Base-by-base conservation (phyloP, 768 basidiomycete species). In the Cystobasidium ongulense region DNA sequence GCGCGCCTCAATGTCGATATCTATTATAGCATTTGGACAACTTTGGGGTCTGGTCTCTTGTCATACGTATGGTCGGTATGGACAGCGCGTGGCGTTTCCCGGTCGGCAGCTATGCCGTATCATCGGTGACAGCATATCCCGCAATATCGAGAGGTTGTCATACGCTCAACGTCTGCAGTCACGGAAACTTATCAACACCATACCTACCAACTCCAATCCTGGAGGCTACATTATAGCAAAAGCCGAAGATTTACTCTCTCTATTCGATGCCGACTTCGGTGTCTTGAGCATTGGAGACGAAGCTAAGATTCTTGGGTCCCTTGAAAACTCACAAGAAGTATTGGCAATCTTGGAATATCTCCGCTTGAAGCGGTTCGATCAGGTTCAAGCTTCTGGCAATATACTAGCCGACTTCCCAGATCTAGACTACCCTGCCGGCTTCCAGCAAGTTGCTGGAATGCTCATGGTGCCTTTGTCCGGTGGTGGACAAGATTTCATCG, bases 21-120 rank as follows among this genome's bases (percentile, higher is more conserved):
- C 89, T 4, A 89, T 91, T 76, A 85, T 89, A 81, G 88, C 89
- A 0, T 92, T 90, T 76, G 89, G 87, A 35, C 83, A 86, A 23
- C 82, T 91, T 0, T 92, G 90, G 90, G 90, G 90, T 41, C 63
- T 92, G 13, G 87, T 90, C 63, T 84, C 88, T 4, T 90, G 89
- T 77, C 90, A 90, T 79, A 86, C 87, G 0, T 92, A 91, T 76
- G 90, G 90, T 0, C 75, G 83, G 13, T 84, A 85, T 75, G 90
- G 90, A n/a, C 90, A 90, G 87, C 86, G 91, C 11, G 89, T 91
- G 5, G 90, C 90, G 0, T 91, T 91, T 81, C 89, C 89, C 1
- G 87, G 91, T 5, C 85, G 90, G 27, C 90, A 91, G 79, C 90
- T 91, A 85, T 84, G 91, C 61, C 85, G 89, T 23, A 85, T 91